Base-by-base conservation (phyloP, 1,139 yeast genomes). In the Nadsonia commutata region DNA sequence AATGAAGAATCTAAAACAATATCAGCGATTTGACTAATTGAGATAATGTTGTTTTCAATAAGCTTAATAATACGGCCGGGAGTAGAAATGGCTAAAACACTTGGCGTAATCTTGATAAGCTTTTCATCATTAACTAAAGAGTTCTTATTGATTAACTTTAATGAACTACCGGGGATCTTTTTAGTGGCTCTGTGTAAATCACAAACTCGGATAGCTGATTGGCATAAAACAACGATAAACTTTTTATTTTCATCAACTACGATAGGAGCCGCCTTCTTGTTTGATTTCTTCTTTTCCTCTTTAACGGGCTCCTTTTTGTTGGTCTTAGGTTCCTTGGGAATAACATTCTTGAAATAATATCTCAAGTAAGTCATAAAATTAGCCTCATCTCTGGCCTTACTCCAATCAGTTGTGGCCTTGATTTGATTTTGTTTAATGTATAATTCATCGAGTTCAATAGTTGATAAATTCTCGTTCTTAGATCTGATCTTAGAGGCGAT, bases 201-300 rank as follows among this genome's bases (percentile, higher is more conserved):
- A 61, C 90, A 80, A 1, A 80, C 84, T 46, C 90, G 66, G 20
- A 80, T 61, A 1, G 88, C 88, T 0, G 86, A 79, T 69, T 74
- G 71, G 3, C 83, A 72, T 17, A 81, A 58, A 2, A 80, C 63
- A n/a, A 80, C 66, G 18, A 80, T 55, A 20, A 58, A 50, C 38
- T 48, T 46, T 42, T 66, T 66, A 19, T 52, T 50, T 20, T 60
- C 63, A 4, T 21, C 27, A 4, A 40, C 36, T 11, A 40, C 40
- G n/a, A 39, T 40, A 13, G 39, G 42, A 16, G 40, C 31, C 8
- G 47, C 31, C 5, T 40, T 23, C 13, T 38, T 37, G n/a, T n/a
- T n/a, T n/a, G n/a, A n/a, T n/a, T n/a, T n/a, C 9, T 43, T 27
- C 16, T 27, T 27, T 4, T 27, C 33, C n/a, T 27, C 33, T 27